Base-by-base conservation (phyloP, 352 stramenopile species). In the Phytophthora capsici region DNA sequence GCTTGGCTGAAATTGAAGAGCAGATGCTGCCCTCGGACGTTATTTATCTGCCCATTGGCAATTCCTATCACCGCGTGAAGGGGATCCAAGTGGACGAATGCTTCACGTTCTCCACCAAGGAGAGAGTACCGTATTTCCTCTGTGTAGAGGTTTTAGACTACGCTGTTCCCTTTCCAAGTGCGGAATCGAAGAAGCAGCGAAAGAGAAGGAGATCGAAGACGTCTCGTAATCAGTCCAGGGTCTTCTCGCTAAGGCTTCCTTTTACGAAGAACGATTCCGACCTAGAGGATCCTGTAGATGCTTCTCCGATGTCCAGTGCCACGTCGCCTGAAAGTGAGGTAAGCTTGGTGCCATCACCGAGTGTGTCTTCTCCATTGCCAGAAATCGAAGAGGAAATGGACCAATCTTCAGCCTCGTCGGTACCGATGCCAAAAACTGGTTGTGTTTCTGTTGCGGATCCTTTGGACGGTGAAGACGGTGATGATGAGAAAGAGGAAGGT, bases 81-180 rank as follows among this genome's bases (percentile, higher is more conserved):
- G 68, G 71, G 4, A 81, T 95, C 62, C 69, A 78, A 20, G 72
- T 88, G 0, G 82, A 93, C 17, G 87, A 95, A 57, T 90, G 83
- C 54, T 93, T 93, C 52, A 84, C 83, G 7, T 95, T 95, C 38
- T 93, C 84, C 0, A 95, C 87, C 0, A 93, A 93, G 32, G 83
- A 93, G 45, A 78, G 87, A n/a, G 87, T 93, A 34, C 87, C 87
- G 10, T 95, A 91, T 47, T 89, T 95, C 23, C 55, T 95, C 14
- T 91, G 85, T 47, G 76, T 95, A 1, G 87, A 95, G 43, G 87
- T 95, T 6, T 66, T 95, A 36, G 86, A 95, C 52, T 93, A 92
- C 52, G 80, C 81, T 13, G 62, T 69, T 8, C 12, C 65, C 1
- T 59, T 63, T 1, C 28, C 41, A 2, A 57, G 57, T 10, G 36